Percentiles rank a stretch among this genome's conserved stretches.
Evolutionary conservation across 352 stramenopile species (phyloP).

Genomic region (Phytopythium cucurbitacearum): DNA sequence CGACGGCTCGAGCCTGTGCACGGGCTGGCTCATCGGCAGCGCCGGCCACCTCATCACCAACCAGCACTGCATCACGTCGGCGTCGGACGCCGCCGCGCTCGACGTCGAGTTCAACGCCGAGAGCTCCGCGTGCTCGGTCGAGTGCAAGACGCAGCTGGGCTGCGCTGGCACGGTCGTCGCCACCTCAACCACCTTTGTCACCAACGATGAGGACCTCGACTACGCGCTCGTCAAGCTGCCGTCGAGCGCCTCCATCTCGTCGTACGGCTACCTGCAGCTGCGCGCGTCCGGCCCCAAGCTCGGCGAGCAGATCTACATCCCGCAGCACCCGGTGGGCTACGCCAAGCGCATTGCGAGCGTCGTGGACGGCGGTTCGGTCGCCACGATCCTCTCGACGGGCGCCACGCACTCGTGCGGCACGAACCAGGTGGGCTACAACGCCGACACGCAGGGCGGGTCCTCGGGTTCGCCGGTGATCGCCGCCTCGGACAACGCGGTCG

Average conservation of each 20-base stretch:
- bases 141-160: conserved; percentile 30
- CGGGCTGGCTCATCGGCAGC: conserved; percentile 53
- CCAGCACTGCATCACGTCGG: conserved; percentile 41
- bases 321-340: conserved; percentile 57
- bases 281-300: conserved; percentile 36
- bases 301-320: conserved; percentile 67
- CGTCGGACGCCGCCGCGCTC: conserved; percentile 22
- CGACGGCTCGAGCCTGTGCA: conserved; percentile 18
- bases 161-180: conserved; percentile 41
- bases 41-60: conserved; percentile 67
- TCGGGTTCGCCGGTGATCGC: conserved; percentile 65
- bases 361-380: conserved; percentile 23
- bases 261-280: conserved; percentile 61
- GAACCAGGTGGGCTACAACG: conserved; percentile 62
- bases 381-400: conserved; percentile 29
- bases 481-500: conserved; percentile 45
- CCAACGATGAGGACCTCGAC: conserved; percentile 44
- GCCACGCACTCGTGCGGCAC: conserved; percentile 35
- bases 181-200: conserved; percentile 45
- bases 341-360: conserved; percentile 58
- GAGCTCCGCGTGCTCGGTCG: conserved; percentile 37
- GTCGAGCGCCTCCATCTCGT: conserved; percentile 18
- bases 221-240: conserved; percentile 54
- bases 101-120: conserved; percentile 67
- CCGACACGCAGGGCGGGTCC: conserved; percentile 69